phyloP scores from a whole-genome alignment of 345 rosid genomes.

The Citrus sinensis region DVS_A1.0 CM039165.1:31189501-31190000 shows the following conservation, averaged over 20 bases:
- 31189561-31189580: neutral
- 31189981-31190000: conserved; percentile 6
- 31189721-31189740: neutral
- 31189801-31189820: neutral
- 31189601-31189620: neutral
- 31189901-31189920: neutral
- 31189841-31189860: conserved; percentile 5
- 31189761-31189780: neutral
- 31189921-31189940: conserved; percentile 37
- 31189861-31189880: conserved; percentile 11
- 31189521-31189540: neutral
- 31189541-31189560: neutral
- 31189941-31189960: conserved; percentile 60
- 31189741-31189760: conserved; percentile 4
- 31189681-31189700: neutral
- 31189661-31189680: neutral
- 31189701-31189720: neutral
- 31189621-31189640: neutral
- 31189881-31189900: neutral
- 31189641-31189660: neutral
- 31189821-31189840: conserved; percentile 8
- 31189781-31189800: neutral
- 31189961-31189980: conserved; percentile 57
- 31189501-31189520: neutral
- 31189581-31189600: neutral